A percentile compares a stretch with the other conserved stretches of the same genome.
Conservation (phyloP, 225 moss, liverwort and hornwort genomes). For the Sphagnum contortum region DNA sequence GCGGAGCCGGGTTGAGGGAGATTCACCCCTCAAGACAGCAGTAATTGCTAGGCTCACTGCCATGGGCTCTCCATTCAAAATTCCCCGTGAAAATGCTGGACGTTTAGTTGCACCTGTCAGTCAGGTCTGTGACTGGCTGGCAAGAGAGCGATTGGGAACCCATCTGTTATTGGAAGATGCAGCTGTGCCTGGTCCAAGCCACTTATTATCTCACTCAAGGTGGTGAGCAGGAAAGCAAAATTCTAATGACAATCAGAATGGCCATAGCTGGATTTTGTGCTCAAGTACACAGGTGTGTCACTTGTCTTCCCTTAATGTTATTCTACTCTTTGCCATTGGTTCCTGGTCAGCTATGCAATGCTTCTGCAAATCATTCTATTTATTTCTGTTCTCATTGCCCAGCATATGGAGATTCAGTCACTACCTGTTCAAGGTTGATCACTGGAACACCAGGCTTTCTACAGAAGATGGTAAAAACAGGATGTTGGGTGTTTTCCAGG, state of each 20-base stretch:
- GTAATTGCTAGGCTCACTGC: slow-evolving; percentile 41
- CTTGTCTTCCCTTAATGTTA: slow-evolving; percentile 1
- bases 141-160: slow-evolving; percentile 29
- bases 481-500: too few relatives aligned
- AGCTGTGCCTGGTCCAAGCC: slow-evolving; percentile 37
- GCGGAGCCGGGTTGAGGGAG: slow-evolving; percentile 54
- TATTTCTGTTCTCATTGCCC: too few relatives aligned
- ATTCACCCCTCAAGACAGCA: slow-evolving; percentile 56
- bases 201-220: slow-evolving; percentile 19
- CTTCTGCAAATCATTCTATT: too few relatives aligned
- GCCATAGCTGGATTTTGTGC: background rate
- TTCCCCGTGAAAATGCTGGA: slow-evolving; percentile 52
- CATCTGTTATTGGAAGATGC: slow-evolving; percentile 47
- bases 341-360: too few relatives aligned
- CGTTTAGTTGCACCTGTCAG: slow-evolving; percentile 49
- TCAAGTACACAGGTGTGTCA: slow-evolving; percentile 15
- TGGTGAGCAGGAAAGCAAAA: background rate
- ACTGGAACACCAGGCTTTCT: too few relatives aligned
- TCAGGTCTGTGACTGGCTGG: slow-evolving; percentile 45
- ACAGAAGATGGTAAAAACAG: too few relatives aligned
- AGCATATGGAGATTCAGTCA: too few relatives aligned
- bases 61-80: slow-evolving; percentile 58
- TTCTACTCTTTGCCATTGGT: too few relatives aligned
- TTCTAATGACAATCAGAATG: background rate
- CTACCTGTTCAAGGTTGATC: too few relatives aligned